Evolutionary conservation across 1,284 basidiomycete genomes (phyloP).

Genomic region (Schizophyllum amplum): DNA sequence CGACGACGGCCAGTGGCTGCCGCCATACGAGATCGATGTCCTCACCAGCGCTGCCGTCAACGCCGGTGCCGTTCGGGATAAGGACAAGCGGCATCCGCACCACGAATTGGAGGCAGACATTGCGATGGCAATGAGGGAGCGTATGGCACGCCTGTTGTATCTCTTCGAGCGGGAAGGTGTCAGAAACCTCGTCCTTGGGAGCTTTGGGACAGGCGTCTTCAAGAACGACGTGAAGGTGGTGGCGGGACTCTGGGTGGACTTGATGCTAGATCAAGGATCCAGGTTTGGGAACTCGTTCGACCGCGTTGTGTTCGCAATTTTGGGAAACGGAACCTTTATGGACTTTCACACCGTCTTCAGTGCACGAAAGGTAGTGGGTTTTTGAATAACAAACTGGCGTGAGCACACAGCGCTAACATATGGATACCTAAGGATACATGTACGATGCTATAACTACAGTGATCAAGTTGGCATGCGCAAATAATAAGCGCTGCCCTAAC

Average conservation of each 20-base stretch:
- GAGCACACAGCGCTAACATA: too few species aligned
- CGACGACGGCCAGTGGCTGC: constrained; percentile 44
- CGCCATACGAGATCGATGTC: constrained; percentile 50
- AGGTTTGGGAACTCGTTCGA: constrained; percentile 53
- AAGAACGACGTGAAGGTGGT: constrained; percentile 48
- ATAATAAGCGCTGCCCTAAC: too few species aligned
- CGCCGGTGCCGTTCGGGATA: constrained; percentile 46
- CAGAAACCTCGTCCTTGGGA: constrained; percentile 54
- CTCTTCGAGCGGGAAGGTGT: constrained; percentile 55
- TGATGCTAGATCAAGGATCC: constrained; percentile 37
- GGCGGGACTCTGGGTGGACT: constrained; percentile 51
- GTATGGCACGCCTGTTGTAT: constrained; percentile 57
- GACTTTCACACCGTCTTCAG: constrained; percentile 33
- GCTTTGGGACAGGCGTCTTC: constrained; percentile 70
- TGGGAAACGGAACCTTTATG: constrained; percentile 43
- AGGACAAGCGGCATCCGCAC: constrained; percentile 24
- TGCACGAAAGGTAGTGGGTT: not conserved
- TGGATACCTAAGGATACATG: too few species aligned
- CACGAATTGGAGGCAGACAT: constrained; percentile 37
- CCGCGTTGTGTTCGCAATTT: constrained; percentile 53
- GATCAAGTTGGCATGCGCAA: too few species aligned
- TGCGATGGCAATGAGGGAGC: constrained; percentile 49
- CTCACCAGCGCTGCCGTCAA: constrained; percentile 65
- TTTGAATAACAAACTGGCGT: not conserved
- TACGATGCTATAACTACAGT: too few species aligned